A percentile compares a stretch with the other conserved stretches of the same genome.
phyloP scores from a whole-genome alignment of 768 basidiomycete genomes.

The Boletellus sp. region DNA sequence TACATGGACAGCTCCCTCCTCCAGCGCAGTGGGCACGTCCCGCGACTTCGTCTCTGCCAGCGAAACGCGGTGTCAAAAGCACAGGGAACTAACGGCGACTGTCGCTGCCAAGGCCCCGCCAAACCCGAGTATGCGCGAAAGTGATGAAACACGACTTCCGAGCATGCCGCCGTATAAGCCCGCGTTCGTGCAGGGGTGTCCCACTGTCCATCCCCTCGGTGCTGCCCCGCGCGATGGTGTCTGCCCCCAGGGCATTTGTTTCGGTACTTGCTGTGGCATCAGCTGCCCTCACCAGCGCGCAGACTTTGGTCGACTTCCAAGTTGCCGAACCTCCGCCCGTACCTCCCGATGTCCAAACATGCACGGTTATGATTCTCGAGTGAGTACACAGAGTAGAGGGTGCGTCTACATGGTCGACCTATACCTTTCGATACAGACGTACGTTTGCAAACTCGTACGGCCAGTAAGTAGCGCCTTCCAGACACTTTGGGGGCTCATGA shows the following conservation, averaged over 20 bases:
- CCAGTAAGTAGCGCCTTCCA: constrained; percentile 39
- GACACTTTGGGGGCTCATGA: background rate
- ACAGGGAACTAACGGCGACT: no score
- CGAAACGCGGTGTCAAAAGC: no score
- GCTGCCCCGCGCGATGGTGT: constrained; percentile 19
- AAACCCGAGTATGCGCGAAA: no score
- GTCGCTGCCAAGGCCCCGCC: no score
- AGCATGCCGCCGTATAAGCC: constrained; percentile 5
- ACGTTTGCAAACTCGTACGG: constrained; percentile 74
- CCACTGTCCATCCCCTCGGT: constrained; percentile 3
- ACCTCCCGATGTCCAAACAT: constrained; percentile 56
- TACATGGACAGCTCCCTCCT: no score
- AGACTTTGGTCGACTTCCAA: constrained; percentile 57
- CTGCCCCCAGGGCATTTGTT: constrained; percentile 7
- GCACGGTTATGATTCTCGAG: constrained; percentile 64
- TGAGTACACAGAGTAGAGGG: constrained; percentile 28
- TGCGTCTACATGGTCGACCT: background rate
- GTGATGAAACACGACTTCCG: no score
- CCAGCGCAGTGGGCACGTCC: no score
- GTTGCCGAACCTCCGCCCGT: constrained; percentile 70
- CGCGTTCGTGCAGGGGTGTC: background rate
- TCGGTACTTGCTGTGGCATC: constrained; percentile 11
- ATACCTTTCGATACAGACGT: constrained; percentile 38
- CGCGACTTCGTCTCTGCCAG: no score
- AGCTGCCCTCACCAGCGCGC: constrained; percentile 15